Base-by-base conservation (phyloP, 2,329 filamentous ascomycete genomes). In the Penicillium sp. region DNA sequence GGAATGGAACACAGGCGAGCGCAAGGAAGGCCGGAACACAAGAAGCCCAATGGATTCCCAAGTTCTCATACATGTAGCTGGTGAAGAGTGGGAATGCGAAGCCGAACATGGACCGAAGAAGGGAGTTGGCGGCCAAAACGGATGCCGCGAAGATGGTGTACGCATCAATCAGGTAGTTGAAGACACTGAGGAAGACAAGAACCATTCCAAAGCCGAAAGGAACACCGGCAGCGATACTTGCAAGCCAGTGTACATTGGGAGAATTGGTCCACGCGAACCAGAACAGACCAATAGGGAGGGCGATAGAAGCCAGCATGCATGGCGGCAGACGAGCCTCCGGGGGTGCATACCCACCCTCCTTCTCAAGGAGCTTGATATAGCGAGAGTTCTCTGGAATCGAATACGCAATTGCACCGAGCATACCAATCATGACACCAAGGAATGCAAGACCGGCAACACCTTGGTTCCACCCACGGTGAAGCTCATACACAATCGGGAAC, bases 251-350 rank as follows among this genome's bases (percentile, higher is more conserved):
- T 32, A 75, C 60, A 2, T 65, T 66, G 54, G 69, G 75, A 52
- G 74, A 79, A 47, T 82, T 80, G 1, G 83, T 83, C 83, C 83
- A 86, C 0, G 82, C 83, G 54, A 85, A 82, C 81, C 81, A 84
- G 67, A 85, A 84, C 4, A 85, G 72, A 14, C 81, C 80, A 40
- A 83, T 67, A 0, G 85, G 84, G 38, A 87, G 74, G n/a, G 73
- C 69, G 21, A 83, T 71, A 49, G 75, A 77, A 31, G 79, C 79
- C 3, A 81, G 56, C 55, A 82, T 78, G 43, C 74, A 76, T 5
- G 80, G 77, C 2, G 80, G 79, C 2, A 84, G 68, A 46, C 80
- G 81, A 38, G 79, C 80, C 71, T 86, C 84, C 0, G 85, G 84
- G n/a, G 85, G 80, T 8, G 84, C 84, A 54, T 85, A 82, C 5